phyloP scores from a whole-genome alignment of 345 rosid genomes.

The Melaleuca alternifolia region DNA sequence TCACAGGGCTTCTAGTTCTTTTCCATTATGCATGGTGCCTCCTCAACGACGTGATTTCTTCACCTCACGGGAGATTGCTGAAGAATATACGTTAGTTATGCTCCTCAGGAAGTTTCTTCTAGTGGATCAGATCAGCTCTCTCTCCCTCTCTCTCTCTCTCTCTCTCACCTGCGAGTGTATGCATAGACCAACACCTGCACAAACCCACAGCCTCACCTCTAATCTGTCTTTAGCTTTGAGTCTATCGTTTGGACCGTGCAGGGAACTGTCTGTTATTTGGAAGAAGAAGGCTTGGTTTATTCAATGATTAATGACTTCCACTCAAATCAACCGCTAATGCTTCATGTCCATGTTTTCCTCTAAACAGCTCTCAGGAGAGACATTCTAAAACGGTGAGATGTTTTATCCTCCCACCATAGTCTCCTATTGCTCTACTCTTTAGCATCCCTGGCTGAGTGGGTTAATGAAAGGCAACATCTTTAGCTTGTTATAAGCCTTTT shows the following conservation, averaged over 20 bases:
- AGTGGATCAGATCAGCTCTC: neutral
- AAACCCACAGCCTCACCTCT: neutral
- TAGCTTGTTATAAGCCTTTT: too few relatives aligned
- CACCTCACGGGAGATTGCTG: constrained; percentile 32
- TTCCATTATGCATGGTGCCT: neutral
- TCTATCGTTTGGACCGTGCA: constrained; percentile 3
- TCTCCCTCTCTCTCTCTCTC: too few relatives aligned
- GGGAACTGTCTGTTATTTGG: constrained; percentile 44
- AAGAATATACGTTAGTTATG: constrained; percentile 45
- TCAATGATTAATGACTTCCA: constrained; percentile 48
- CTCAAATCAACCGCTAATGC: constrained; percentile 53
- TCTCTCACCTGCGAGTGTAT: too few relatives aligned
- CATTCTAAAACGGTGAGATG: neutral
- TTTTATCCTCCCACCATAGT: neutral
- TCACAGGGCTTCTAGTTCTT: neutral
- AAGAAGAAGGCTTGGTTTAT: constrained; percentile 49
- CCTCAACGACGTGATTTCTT: neutral
- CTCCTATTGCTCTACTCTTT: neutral
- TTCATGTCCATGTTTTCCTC: constrained; percentile 5
- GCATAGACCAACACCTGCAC: neutral
- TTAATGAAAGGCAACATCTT: too few relatives aligned
- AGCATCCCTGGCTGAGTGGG: too few relatives aligned
- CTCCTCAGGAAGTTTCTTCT: constrained; percentile 23
- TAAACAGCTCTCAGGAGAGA: neutral
- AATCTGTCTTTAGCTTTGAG: neutral